phyloP scores from a whole-genome alignment of 176 grass and related monocot genomes.

The Zoysia pacifica region DNA sequence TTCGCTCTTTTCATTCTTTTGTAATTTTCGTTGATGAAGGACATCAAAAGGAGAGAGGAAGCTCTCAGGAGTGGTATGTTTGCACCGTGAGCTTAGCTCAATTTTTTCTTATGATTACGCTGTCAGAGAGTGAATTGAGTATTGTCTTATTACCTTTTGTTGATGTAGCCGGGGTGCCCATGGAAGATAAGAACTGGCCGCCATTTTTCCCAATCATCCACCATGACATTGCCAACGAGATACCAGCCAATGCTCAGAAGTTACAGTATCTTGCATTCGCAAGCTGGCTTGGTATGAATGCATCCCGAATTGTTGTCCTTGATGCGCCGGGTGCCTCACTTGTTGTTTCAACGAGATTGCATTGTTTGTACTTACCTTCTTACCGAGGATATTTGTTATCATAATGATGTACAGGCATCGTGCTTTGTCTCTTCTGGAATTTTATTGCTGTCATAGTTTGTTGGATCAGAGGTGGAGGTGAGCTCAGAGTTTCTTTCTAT shows the following conservation, averaged over 20 bases:
- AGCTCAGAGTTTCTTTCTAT: conserved; percentile 24
- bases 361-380: conserved; percentile 11
- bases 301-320: not conserved
- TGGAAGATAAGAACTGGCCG: conserved; percentile 88
- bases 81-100: not conserved
- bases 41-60: conserved; percentile 80
- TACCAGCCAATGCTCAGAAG: conserved; percentile 78
- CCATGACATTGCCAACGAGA: conserved; percentile 90
- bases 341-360: conserved; percentile 6
- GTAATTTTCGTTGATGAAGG: conserved; percentile 49
- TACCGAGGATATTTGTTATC: conserved; percentile 2
- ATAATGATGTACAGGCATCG: conserved; percentile 64
- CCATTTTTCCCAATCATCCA: conserved; percentile 89
- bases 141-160: not conserved
- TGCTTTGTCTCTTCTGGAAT: conserved; percentile 88
- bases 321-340: not conserved
- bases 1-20: not conserved
- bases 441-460: conserved; percentile 84
- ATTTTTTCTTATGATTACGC: not conserved
- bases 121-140: not conserved
- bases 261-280: conserved; percentile 90
- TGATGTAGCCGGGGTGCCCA: conserved; percentile 58
- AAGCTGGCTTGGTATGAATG: conserved; percentile 70
- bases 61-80: conserved; percentile 59
- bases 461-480: conserved; percentile 97